Evolutionary conservation across 2,329 filamentous ascomycete genomes (phyloP), one percentile per base, ranked within the genome.

Genomic region (Diaporthe caulivora): DNA sequence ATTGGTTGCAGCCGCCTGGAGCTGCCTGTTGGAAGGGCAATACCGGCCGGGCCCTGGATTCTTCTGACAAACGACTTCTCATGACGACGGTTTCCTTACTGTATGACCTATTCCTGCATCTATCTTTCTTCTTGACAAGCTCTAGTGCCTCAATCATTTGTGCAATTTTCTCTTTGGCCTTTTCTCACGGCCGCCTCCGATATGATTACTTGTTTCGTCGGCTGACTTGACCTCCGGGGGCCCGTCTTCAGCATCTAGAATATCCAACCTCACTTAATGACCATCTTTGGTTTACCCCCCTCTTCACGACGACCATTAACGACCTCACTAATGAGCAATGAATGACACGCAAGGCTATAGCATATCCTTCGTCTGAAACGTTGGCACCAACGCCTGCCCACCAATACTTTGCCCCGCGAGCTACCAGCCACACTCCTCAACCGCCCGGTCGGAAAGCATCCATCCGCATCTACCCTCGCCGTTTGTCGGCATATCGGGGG

Each of bases 1-100:
- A 75, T 75, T 75, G 74, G 74, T 60, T 54, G 44, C 67, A 57
- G 67, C 58, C 70, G 51, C 58, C 74, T 72, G 72, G 72, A 70
- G 74, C 74, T 75, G 72, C 70, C 72, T 74, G 74, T 75, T 75
- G 74, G 72, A 70, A 72, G 64, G 74, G 74, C 74, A 74, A 75
- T 74, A 64, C 57, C 49, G 72, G 57, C 42, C 47, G 49, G 74
- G 49, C 70, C 65, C 65, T 74, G 58, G 73, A 55, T 62, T 74
- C 70, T 55, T 74, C 51, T 70, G 72, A 74, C 72, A 67, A 68
- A 74, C 74, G 60, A 67, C 70, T 70, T 55, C 51, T 70, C 29
- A 72, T 51, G 74, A 72, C 72, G 47, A 72, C 62, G 47, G 62
- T 72, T 75, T 74, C 69, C 70, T 70, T 74, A 55, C 74, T 72